phyloP scores from a whole-genome alignment of 2,329 filamentous ascomycete species.

The Phialocephala subalpina region DNA sequence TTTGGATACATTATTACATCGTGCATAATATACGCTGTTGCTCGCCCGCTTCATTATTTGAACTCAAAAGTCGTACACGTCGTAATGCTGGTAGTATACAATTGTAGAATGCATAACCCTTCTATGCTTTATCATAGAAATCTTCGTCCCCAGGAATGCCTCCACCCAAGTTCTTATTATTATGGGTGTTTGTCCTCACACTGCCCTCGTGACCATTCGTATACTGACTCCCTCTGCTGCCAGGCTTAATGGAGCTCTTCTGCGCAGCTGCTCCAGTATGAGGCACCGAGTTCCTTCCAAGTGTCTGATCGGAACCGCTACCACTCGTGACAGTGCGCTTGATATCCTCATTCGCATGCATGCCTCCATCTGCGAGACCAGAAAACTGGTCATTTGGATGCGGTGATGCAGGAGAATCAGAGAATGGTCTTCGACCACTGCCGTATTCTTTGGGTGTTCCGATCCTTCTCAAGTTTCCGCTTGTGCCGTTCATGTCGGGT shows the following conservation, averaged over 20 bases:
- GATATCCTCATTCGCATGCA: conserved; percentile 22
- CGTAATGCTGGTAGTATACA: not conserved
- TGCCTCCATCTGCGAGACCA: conserved; percentile 25
- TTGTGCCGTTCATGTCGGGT: conserved; percentile 1
- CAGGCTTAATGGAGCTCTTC: conserved; percentile 26
- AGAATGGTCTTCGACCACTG: conserved; percentile 20
- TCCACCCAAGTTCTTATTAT: conserved; percentile 22
- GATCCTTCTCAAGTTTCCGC: not conserved
- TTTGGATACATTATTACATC: too few relatives aligned
- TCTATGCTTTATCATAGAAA: conserved; percentile 24
- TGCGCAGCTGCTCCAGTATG: not conserved
- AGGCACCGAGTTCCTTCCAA: not conserved
- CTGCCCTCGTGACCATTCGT: conserved; percentile 15
- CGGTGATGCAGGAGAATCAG: conserved; percentile 30
- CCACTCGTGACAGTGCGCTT: not conserved
- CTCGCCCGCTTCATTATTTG: too few relatives aligned
- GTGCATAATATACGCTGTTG: too few relatives aligned
- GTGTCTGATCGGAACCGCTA: conserved; percentile 15
- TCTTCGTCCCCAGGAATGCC: conserved; percentile 16
- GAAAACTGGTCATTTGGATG: conserved; percentile 37
- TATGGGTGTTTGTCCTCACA: conserved; percentile 23
- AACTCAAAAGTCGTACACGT: not conserved
- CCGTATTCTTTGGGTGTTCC: conserved; percentile 29
- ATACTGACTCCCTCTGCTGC: not conserved
- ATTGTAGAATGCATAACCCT: too few relatives aligned